A percentile compares a stretch with the other conserved stretches of the same genome.
phyloP scores from a whole-genome alignment of 2,329 filamentous ascomycete species.

The Ophiostoma triangulosporum region DNA sequence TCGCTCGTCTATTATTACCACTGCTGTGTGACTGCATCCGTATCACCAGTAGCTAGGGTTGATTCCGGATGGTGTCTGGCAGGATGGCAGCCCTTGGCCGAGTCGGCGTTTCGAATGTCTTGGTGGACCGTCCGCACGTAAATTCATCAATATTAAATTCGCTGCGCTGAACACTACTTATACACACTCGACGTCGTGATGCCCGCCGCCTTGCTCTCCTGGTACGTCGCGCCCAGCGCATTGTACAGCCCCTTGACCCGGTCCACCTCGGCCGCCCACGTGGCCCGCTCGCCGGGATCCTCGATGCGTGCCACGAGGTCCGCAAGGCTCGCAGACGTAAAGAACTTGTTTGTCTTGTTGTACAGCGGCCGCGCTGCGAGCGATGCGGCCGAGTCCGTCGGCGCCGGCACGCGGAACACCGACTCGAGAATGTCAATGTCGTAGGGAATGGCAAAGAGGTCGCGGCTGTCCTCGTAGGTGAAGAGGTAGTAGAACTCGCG shows the following conservation, averaged over 20 bases:
- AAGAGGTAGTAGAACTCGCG: constrained; percentile 44
- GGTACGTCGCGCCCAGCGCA: constrained; percentile 33
- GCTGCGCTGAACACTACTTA: no score
- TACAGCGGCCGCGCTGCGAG: constrained; percentile 32
- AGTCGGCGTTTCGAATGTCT: no score
- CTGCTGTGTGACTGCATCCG: not conserved
- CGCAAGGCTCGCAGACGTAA: constrained; percentile 28
- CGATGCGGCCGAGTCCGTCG: constrained; percentile 24
- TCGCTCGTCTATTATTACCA: not conserved
- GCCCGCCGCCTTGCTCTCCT: constrained; percentile 31
- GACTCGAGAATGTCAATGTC: constrained; percentile 44
- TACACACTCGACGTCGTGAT: constrained; percentile 33
- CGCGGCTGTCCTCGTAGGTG: constrained; percentile 44
- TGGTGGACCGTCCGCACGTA: no score
- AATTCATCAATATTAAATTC: no score
- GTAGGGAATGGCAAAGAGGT: constrained; percentile 41
- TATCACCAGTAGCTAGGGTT: not conserved
- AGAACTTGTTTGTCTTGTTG: constrained; percentile 44
- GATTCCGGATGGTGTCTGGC: not conserved
- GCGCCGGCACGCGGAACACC: constrained; percentile 36
- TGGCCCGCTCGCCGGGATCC: constrained; percentile 21
- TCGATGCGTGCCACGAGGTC: constrained; percentile 27
- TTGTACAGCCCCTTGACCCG: constrained; percentile 37
- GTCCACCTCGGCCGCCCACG: constrained; percentile 27
- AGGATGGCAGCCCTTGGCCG: not conserved